Base-by-base conservation (phyloP, 371 early-diverging fungal genomes). In the Sanchytrium tribonematis region DNA sequence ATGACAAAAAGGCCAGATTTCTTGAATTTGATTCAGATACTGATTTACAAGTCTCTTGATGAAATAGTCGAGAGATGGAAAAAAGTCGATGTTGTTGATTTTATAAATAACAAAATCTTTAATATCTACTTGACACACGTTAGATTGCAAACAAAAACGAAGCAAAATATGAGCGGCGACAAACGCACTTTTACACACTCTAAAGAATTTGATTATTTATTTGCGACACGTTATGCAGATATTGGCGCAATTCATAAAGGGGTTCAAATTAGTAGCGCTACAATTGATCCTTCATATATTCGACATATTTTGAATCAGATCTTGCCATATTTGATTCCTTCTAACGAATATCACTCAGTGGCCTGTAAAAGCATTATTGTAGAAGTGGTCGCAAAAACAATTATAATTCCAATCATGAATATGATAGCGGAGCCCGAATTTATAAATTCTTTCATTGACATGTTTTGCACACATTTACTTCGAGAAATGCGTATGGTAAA, bases 381-480 rank as follows among this genome's bases (percentile, higher is more conserved):
- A 27, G 93, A 93, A 74, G 74, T 92, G 17, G 71, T 90, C 0
- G 78, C 81, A 0, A 82, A 84, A 30, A 80, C 83, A 0, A 77
- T 91, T 5, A 69, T 92, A 1, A 80, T 84, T 31, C 89, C 91
- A 1, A 71, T 86, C 1, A 71, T 90, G 69, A 79, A 84, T 28
- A 79, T 81, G 71, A 66, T 90, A 29, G 79, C 86, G 0, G 91
- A 91, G 69, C 87, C 91, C 0, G 90, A 90, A 75, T 89, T 82
- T 68, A 84, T 87, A 83, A 90, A 90, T 74, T 84, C 85, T 71
- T 79, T 81, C 1, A 79, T 91, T 29, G 85, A 85, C 69, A 29
- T 66, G 30, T 67, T 79, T 29, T 74, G 80, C 27, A 82, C 79
- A 5, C 80, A 81, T 72, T 83, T 82, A 0, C 82, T 84, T 66